Evolutionary conservation across 2,329 filamentous ascomycete genomes (phyloP).

Genomic region (Ophiostoma angusticollis): DNA sequence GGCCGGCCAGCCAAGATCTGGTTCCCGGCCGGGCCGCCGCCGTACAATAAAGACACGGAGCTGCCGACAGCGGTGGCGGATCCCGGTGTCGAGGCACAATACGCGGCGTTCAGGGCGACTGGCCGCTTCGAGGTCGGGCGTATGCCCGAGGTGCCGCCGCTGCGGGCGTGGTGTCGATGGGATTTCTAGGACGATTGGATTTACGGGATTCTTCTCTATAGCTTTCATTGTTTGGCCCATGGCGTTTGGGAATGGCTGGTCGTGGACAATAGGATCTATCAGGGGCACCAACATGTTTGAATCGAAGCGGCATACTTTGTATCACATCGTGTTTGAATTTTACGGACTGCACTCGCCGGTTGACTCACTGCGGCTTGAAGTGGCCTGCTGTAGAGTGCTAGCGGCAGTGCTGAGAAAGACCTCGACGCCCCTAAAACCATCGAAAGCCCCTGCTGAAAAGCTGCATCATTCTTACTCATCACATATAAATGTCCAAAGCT

Average conservation of each 20-base stretch:
- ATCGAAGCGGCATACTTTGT: too few species aligned
- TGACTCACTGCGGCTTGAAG: not conserved
- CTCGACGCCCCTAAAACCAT: too few species aligned
- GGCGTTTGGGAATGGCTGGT: too few species aligned
- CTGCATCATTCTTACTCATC: too few species aligned
- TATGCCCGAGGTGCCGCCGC: conserved; percentile 68
- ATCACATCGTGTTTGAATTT: too few species aligned
- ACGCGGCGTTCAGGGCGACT: conserved; percentile 48
- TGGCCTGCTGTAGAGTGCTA: not conserved
- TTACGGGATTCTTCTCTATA: too few species aligned
- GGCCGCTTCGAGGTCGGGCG: conserved; percentile 57
- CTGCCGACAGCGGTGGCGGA: conserved; percentile 32
- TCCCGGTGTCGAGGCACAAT: conserved; percentile 37
- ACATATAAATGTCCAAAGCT: too few species aligned
- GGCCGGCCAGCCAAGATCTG: conserved; percentile 45
- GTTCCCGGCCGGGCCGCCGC: conserved; percentile 59
- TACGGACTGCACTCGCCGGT: not conserved
- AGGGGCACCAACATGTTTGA: too few species aligned
- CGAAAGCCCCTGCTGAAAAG: too few species aligned
- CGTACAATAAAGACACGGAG: conserved; percentile 51
- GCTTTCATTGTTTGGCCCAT: too few species aligned
- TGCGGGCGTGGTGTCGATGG: conserved; percentile 61
- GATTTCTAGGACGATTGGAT: conserved; percentile 58
- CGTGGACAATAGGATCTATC: too few species aligned
- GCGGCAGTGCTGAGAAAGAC: too few species aligned